phyloP scores from a whole-genome alignment of 768 basidiomycete genomes.

The Suillus hirtellus region DNA sequence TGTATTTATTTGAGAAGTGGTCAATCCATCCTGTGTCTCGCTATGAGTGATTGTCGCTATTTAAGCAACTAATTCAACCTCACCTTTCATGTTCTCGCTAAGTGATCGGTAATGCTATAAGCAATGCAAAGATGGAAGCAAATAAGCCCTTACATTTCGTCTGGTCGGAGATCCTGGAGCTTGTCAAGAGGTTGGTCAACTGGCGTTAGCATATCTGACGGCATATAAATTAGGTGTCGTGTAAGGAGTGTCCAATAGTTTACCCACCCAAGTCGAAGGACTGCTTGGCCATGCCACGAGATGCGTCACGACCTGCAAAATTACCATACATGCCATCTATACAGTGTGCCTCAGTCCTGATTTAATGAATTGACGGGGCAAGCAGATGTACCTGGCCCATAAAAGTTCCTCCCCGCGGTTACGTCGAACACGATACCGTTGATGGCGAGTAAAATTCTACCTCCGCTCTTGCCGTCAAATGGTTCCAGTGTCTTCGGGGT shows the following conservation, averaged over 20 bases:
- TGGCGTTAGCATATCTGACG: slow-evolving; percentile 85
- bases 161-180: slow-evolving; percentile 70
- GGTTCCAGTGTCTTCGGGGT: slow-evolving; percentile 74
- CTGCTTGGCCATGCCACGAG: slow-evolving; percentile 96
- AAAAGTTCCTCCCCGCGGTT: slow-evolving; percentile 84
- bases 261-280: slow-evolving; percentile 85
- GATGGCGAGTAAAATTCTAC: slow-evolving; percentile 84
- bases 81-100: slow-evolving; percentile 92
- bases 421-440: slow-evolving; percentile 92
- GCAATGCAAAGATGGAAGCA: neutral
- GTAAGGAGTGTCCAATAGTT: neutral
- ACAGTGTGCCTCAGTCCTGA: slow-evolving; percentile 7
- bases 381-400: slow-evolving; percentile 79
- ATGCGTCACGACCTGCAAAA: slow-evolving; percentile 96
- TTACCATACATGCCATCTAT: slow-evolving; percentile 95
- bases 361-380: slow-evolving; percentile 2
- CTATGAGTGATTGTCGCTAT: slow-evolving; percentile 8
- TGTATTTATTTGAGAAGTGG: slow-evolving; percentile 92
- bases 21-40: slow-evolving; percentile 79
- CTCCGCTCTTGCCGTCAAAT: slow-evolving; percentile 63
- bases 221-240: slow-evolving; percentile 2
- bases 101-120: slow-evolving; percentile 7
- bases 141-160: slow-evolving; percentile 71
- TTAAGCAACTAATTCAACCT: slow-evolving; percentile 5
- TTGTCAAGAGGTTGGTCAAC: slow-evolving; percentile 85